Conservation (phyloP, 169 alveolate genomes). For the Cyclospora cayetanensis region DNA sequence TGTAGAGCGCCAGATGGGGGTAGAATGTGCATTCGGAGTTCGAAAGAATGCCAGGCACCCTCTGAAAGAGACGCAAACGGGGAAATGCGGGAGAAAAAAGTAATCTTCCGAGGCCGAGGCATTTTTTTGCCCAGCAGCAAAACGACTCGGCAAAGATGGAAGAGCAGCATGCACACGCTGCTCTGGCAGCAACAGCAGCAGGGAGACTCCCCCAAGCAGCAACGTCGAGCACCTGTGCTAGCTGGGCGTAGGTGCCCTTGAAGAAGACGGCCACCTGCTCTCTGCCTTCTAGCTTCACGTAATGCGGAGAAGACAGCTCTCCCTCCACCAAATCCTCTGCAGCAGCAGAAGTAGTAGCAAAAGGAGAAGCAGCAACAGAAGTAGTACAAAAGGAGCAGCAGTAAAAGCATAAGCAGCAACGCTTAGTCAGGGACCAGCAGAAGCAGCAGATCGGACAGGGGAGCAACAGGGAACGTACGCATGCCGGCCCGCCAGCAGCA, state of each 20-base stretch:
- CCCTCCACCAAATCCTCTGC: slow-evolving; percentile 42
- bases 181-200: not conserved
- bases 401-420: not conserved
- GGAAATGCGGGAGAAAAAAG: not conserved
- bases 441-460: not conserved
- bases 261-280: slow-evolving; percentile 65
- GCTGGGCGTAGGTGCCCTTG: slow-evolving; percentile 33
- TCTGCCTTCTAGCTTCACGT: slow-evolving; percentile 39
- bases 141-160: not conserved
- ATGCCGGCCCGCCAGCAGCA: not conserved
- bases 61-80: not conserved
- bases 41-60: slow-evolving; percentile 44
- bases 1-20: slow-evolving; percentile 32
- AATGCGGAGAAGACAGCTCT: slow-evolving; percentile 15
- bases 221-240: not conserved
- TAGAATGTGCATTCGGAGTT: slow-evolving; percentile 37
- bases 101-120: not conserved
- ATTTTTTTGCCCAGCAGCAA: not conserved
- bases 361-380: not conserved
- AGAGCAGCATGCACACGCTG: not conserved
- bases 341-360: not conserved
- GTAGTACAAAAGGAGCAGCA: not conserved
- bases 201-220: not conserved
- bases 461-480: not conserved
- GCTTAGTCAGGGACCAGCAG: not conserved